Percentiles rank a stretch among this genome's conserved stretches.
These are phyloP conservation scores for Triticum urartu DNA, from an alignment of 176 grass and related monocot species.

Conservation along the genomic window DNA sequence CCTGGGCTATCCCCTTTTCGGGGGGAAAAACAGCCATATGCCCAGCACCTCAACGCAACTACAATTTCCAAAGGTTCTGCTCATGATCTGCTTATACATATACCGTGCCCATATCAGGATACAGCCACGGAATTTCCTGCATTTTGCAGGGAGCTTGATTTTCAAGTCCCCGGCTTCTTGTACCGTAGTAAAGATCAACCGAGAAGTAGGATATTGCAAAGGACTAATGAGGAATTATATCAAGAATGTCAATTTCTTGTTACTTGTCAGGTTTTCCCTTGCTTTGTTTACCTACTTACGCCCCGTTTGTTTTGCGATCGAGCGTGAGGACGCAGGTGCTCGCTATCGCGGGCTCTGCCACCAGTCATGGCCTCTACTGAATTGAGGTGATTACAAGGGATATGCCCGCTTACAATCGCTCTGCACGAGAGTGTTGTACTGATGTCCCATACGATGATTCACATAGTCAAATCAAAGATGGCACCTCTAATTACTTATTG, in stretches of 20 bases:
- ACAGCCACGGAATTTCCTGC: not conserved
- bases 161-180: not conserved
- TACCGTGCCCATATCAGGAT: not conserved
- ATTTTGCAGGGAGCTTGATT: constrained; percentile 20
- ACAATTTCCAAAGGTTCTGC: not conserved
- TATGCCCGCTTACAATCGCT: not conserved
- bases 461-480: not conserved
- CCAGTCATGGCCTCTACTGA: not conserved
- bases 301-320: not conserved
- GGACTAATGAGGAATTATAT: not conserved
- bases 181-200: not conserved
- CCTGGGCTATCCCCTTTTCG: too few relatives aligned
- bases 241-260: not conserved
- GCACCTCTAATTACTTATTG: not conserved
- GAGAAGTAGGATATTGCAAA: not conserved
- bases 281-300: not conserved
- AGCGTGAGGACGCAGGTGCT: not conserved
- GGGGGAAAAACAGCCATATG: not conserved
- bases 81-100: not conserved
- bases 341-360: not conserved
- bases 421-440: not conserved
- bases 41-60: not conserved
- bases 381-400: not conserved
- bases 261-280: not conserved
- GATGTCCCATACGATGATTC: not conserved